Evolutionary conservation across 768 basidiomycete genomes (phyloP), one percentile per base, ranked within the genome.

Genomic region (Piloderma croceum): DNA sequence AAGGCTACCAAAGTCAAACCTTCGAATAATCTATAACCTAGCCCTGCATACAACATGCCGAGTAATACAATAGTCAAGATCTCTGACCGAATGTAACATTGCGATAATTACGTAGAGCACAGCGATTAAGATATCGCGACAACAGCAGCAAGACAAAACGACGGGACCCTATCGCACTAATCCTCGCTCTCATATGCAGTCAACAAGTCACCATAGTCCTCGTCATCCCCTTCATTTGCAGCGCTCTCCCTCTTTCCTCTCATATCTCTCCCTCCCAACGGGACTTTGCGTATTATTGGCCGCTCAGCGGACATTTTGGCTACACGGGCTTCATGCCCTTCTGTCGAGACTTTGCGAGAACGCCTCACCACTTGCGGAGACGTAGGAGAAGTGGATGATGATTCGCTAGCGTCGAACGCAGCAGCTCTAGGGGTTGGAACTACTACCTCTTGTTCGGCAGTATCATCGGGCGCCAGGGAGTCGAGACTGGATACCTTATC

Each of bases 201-300:
- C 44, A 89, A 59, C 40, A 89, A 54, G 10, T 87, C 86, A 49
- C 81, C 83, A 40, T 86, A 87, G 54, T 77, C 74, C 39, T 73
- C 71, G 48, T 88, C 86, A 44, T 87, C 85, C 4, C 86, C 84
- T 43, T 87, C 83, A 39, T 82, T 81, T 0, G 81, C 84, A 17
- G 71, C 76, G 53, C 81, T 86, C 24, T 81, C 78, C 27, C 76
- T 67, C 33, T 60, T 53, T 39, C 59, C 64, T 48, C 59, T 67
- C 55, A 19, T 66, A 61, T 51, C 67, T 36, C 58, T 71, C 32
- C 43, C 58, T 20, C 70, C 71, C 7, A 57, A 61, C 12, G 76
- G 77, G 4, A 63, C 46, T 56, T 81, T 84, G 29, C 75, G 64
- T 15, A 59, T 10, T 36, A 29, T 29, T 29, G 27, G 48, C 33